phyloP scores from a whole-genome alignment of 768 basidiomycete species.

The Phaffia tasmanica region DNA sequence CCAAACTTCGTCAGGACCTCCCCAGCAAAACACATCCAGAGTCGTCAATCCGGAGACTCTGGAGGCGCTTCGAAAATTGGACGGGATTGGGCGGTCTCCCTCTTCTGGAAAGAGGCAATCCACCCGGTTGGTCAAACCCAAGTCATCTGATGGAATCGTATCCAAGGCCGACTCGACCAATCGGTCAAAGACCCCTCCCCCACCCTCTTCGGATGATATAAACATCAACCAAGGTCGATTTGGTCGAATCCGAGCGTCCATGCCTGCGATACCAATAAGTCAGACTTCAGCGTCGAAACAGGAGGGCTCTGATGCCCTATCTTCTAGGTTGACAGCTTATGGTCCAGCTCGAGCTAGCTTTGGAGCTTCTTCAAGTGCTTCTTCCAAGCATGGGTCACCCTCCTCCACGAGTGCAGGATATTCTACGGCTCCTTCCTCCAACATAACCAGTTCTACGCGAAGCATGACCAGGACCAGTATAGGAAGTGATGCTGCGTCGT shows the following conservation, averaged over 20 bases:
- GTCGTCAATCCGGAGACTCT: constrained; percentile 11
- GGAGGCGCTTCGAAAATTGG: constrained; percentile 19
- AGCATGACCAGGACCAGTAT: constrained; percentile 9
- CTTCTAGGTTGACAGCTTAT: constrained; percentile 12
- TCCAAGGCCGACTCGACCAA: background rate
- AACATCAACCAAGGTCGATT: background rate
- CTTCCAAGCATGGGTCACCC: constrained; percentile 22
- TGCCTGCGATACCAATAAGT: constrained; percentile 5
- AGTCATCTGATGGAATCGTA: constrained; percentile 1
- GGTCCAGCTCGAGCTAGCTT: constrained; percentile 5
- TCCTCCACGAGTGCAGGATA: constrained; percentile 15
- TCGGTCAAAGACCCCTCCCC: constrained; percentile 17
- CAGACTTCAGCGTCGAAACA: background rate
- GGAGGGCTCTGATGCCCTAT: background rate
- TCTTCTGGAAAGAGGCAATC: constrained; percentile 6
- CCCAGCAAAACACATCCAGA: background rate
- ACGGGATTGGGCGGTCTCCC: constrained; percentile 17
- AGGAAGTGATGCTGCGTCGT: constrained; percentile 16
- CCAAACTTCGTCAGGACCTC: background rate
- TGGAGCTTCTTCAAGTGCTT: constrained; percentile 13
- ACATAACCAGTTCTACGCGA: background rate
- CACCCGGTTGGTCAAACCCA: background rate
- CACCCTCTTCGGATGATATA: background rate
- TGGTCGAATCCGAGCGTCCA: constrained; percentile 15
- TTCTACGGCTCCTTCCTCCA: constrained; percentile 16